These are phyloP conservation scores for Diaporthe ilicicola DNA, from an alignment of 2,329 filamentous ascomycete genomes.

Conservation along the genomic window DNA sequence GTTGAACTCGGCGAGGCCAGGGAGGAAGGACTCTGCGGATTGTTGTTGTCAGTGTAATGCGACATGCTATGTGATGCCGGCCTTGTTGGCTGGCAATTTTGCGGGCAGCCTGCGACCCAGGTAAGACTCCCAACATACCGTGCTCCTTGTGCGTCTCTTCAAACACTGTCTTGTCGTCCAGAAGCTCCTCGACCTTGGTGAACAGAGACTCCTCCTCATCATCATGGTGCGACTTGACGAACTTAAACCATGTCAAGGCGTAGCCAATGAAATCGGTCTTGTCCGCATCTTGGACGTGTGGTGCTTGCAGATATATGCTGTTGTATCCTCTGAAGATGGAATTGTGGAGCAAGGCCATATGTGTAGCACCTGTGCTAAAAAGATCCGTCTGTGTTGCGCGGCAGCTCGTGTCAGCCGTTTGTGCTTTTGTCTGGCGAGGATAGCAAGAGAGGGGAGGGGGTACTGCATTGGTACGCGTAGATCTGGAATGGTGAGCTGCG, in stretches of 20 bases:
- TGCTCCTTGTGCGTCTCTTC: conserved; percentile 63
- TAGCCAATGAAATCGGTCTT: conserved; percentile 66
- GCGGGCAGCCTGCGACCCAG: neutral
- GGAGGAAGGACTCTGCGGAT: conserved; percentile 56
- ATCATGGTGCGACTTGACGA: conserved; percentile 67
- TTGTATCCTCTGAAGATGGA: conserved; percentile 71
- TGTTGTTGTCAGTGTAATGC: neutral
- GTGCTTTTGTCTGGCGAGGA: neutral
- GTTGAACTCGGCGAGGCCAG: conserved; percentile 59
- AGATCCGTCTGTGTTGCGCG: conserved; percentile 57
- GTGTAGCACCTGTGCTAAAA: conserved; percentile 66
- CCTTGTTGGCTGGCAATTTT: neutral
- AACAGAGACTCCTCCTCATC: conserved; percentile 68
- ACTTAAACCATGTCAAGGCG: conserved; percentile 64
- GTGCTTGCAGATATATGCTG: conserved; percentile 68
- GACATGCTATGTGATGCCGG: neutral
- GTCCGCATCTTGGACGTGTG: conserved; percentile 59
- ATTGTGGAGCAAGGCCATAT: conserved; percentile 71
- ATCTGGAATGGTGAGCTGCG: neutral
- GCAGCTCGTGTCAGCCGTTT: conserved; percentile 1
- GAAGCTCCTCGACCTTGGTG: conserved; percentile 60
- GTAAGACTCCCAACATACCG: conserved; percentile 45
- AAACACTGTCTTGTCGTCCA: conserved; percentile 60
- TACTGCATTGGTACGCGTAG: neutral
- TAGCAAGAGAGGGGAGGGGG: no score